These are phyloP conservation scores for Platanthera zijinensis DNA, from an alignment of 106 monocot genomes.

Conservation along the genomic window DNA sequence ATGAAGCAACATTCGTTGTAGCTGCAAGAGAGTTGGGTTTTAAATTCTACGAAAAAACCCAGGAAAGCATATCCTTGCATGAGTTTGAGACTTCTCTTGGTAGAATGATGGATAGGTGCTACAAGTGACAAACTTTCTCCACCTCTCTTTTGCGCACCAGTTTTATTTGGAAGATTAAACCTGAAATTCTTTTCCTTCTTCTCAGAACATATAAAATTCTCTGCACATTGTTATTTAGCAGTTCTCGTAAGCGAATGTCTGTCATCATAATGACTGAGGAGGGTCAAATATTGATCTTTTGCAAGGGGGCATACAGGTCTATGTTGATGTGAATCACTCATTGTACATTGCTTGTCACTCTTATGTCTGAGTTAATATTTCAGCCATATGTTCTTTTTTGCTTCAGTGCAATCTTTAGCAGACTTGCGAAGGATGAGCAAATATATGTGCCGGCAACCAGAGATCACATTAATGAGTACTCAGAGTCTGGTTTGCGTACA, in stretches of 20 bases:
- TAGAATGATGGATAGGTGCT: conserved; percentile 39
- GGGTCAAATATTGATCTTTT: conserved; percentile 39
- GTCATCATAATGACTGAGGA: conserved; percentile 51
- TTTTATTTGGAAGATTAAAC: neutral
- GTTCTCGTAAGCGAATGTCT: conserved; percentile 66
- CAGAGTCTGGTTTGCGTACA: too few species aligned
- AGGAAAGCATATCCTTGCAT: conserved; percentile 50
- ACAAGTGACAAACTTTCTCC: neutral
- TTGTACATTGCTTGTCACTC: neutral
- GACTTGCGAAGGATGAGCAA: too few species aligned
- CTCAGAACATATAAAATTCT: conserved; percentile 66
- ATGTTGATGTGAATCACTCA: neutral
- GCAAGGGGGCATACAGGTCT: conserved; percentile 82
- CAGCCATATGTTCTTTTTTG: too few species aligned
- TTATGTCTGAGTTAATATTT: neutral
- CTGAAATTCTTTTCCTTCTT: neutral
- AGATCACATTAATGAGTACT: too few species aligned
- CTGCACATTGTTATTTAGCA: conserved; percentile 50
- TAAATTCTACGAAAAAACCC: conserved; percentile 66
- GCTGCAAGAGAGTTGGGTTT: conserved; percentile 70
- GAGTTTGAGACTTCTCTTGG: conserved; percentile 52
- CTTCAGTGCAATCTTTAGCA: too few species aligned
- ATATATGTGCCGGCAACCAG: too few species aligned
- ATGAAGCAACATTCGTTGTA: conserved; percentile 70
- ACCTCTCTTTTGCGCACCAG: neutral